These are phyloP conservation scores for Hypericum androsaemum DNA, from an alignment of 345 rosid species.

Conservation along the genomic window DNA sequence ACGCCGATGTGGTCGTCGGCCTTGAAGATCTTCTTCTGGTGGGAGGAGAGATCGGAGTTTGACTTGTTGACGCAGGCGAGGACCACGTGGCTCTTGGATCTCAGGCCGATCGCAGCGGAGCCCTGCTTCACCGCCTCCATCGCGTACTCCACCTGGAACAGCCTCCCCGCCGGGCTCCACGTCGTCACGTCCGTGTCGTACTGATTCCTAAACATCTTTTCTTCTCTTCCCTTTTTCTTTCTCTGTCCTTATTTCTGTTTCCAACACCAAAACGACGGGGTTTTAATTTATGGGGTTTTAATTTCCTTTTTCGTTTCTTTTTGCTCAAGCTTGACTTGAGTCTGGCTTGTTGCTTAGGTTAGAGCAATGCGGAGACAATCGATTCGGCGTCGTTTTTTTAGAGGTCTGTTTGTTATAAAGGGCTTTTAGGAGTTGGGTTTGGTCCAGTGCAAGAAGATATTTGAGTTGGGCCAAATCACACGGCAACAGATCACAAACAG, in stretches of 20 bases:
- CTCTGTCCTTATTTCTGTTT: not conserved
- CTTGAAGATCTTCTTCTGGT: constrained; percentile 96
- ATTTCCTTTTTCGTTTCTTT: too few relatives aligned
- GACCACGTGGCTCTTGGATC: constrained; percentile 92
- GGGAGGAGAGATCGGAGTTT: constrained; percentile 88
- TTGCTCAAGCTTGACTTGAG: too few relatives aligned
- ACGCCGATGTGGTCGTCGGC: constrained; percentile 98
- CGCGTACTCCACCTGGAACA: constrained; percentile 96
- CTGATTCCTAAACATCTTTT: constrained; percentile 82
- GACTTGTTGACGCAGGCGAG: constrained; percentile 90
- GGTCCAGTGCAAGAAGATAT: too few relatives aligned
- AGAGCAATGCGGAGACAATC: too few relatives aligned
- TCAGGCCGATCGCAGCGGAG: constrained; percentile 97
- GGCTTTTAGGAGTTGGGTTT: too few relatives aligned
- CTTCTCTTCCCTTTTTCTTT: not conserved
- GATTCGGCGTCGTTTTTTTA: too few relatives aligned
- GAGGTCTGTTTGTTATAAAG: too few relatives aligned
- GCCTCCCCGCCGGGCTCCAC: constrained; percentile 97
- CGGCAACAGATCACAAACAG: too few relatives aligned
- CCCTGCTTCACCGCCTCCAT: constrained; percentile 99
- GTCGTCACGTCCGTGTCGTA: constrained; percentile 98
- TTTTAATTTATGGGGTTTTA: not conserved
- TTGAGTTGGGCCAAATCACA: too few relatives aligned
- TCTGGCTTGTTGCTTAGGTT: too few relatives aligned
- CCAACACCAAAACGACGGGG: not conserved